Evolutionary conservation across 345 rosid genomes (phyloP), one percentile per base, ranked within the genome.

Genomic region (Raphanus sativus): DNA sequence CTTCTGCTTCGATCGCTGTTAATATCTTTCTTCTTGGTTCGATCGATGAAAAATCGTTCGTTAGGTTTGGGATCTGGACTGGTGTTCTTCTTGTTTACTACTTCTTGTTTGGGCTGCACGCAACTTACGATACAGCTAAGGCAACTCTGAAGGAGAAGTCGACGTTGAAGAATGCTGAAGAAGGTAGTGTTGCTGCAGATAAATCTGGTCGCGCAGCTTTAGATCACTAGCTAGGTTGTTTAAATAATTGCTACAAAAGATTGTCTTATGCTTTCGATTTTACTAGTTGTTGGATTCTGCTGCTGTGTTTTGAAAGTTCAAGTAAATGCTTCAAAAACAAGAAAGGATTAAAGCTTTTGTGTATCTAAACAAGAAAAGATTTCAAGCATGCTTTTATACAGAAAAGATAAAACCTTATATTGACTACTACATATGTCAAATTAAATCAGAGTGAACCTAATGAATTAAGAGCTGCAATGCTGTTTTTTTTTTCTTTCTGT

Each of bases 11-110:
- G 1, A 88, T 94, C 28, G 81, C 86, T 2, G 80, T 90, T 70
- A 94, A 94, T 75, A 71, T 94, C 0, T 89, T 94, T 87, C 85
- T 94, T 0, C 83, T 94, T 10, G 98, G 96, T 0, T 94, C 98
- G 2, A 90, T 94, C 5, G 88, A 88, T 71, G 42, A 1, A 40
- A 58, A 77, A 0, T 90, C 98, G 1, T 94, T 84, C 21, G 36
- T 42, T 21, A 88, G 97, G 77, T 94, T 94, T 65, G 91, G 76
- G 8, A 13, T 86, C 1, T 94, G 96, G 94, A 93, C 94, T 4
- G 72, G 0, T 24, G 0, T 84, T n/a, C 76, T 92, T 50, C 29
- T 92, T 74, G 61, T 92, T 7, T 92, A 92, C 77, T 92, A 90
- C 69, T 34, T 90, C 52, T 77, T 92, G 11, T 60, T 92, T 8